A percentile compares a stretch with the other conserved stretches of the same genome.
These are phyloP conservation scores for Saturnispora ahearnii DNA, from an alignment of 805 yeast species.

Conservation along the genomic window DNA sequence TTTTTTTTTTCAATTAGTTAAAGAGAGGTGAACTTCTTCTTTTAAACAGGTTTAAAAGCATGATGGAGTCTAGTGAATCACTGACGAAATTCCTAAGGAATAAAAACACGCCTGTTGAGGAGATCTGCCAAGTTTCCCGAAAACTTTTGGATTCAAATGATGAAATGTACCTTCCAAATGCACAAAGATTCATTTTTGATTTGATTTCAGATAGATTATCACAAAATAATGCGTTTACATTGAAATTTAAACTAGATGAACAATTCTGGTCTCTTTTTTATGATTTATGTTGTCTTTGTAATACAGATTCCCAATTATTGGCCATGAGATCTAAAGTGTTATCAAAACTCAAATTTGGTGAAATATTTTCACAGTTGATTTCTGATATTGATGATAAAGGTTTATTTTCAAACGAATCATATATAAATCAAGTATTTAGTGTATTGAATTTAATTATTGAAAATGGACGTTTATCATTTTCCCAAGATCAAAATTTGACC, in stretches of 20 bases:
- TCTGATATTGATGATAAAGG: slow-evolving; percentile 13
- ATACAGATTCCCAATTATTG: slow-evolving; percentile 15
- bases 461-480: slow-evolving; percentile 12
- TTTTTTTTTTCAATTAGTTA: neutral
- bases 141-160: slow-evolving; percentile 25
- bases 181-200: slow-evolving; percentile 46
- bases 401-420: slow-evolving; percentile 17
- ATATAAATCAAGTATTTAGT: slow-evolving; percentile 17
- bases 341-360: slow-evolving; percentile 35
- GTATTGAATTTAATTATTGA: slow-evolving; percentile 15
- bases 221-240: slow-evolving; percentile 31
- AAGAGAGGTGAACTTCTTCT: neutral
- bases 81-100: slow-evolving; percentile 52
- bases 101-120: slow-evolving; percentile 35
- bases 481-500: slow-evolving; percentile 22
- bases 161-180: slow-evolving; percentile 45
- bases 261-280: slow-evolving; percentile 46
- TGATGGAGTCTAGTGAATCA: slow-evolving; percentile 34
- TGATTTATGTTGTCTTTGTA: slow-evolving; percentile 21
- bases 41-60: neutral
- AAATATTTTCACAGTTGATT: slow-evolving; percentile 25
- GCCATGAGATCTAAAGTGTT: slow-evolving; percentile 33
- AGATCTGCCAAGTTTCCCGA: slow-evolving; percentile 31
- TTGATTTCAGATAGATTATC: slow-evolving; percentile 52
- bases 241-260: slow-evolving; percentile 34